A percentile compares a stretch with the other conserved stretches of the same genome.
Conservation (phyloP, 2,329 filamentous ascomycete species). For the Neofusicoccum ribis region DNA sequence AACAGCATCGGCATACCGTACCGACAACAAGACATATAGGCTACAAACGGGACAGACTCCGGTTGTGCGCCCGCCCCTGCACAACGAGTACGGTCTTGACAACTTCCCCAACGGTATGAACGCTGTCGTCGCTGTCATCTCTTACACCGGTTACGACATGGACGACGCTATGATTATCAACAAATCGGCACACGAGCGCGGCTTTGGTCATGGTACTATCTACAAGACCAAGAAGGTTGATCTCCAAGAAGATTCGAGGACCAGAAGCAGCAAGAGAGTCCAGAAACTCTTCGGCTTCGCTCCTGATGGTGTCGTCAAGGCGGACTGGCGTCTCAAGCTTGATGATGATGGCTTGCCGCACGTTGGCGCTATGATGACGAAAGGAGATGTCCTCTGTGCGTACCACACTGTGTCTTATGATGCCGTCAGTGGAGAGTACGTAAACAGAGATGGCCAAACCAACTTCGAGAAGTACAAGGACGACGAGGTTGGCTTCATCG, state of each 20-base stretch:
- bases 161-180: slow-evolving; percentile 99
- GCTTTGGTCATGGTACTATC: slow-evolving; percentile 92
- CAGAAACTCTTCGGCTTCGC: slow-evolving; percentile 90
- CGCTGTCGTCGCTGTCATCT: slow-evolving; percentile 94
- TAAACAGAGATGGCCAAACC: slow-evolving; percentile 83
- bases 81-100: slow-evolving; percentile 95
- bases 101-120: slow-evolving; percentile 98
- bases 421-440: slow-evolving; percentile 67
- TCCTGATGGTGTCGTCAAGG: slow-evolving; percentile 70
- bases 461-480: slow-evolving; percentile 96
- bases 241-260: slow-evolving; percentile 73
- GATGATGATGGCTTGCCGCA: slow-evolving; percentile 86
- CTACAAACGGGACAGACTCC: slow-evolving; percentile 96
- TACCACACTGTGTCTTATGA: slow-evolving; percentile 87
- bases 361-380: slow-evolving; percentile 73
- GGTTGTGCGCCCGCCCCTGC: slow-evolving; percentile 84
- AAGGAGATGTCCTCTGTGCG: slow-evolving; percentile 83
- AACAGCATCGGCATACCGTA: slow-evolving; percentile 79
- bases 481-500: slow-evolving; percentile 80
- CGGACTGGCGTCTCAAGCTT: slow-evolving; percentile 68
- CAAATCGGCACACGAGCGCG: slow-evolving; percentile 93
- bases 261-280: slow-evolving; percentile 66
- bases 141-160: slow-evolving; percentile 99
- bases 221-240: slow-evolving; percentile 96
- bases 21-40: slow-evolving; percentile 95